Evolutionary conservation across 345 rosid genomes (phyloP).

Genomic region (Syzygium grande): DNA sequence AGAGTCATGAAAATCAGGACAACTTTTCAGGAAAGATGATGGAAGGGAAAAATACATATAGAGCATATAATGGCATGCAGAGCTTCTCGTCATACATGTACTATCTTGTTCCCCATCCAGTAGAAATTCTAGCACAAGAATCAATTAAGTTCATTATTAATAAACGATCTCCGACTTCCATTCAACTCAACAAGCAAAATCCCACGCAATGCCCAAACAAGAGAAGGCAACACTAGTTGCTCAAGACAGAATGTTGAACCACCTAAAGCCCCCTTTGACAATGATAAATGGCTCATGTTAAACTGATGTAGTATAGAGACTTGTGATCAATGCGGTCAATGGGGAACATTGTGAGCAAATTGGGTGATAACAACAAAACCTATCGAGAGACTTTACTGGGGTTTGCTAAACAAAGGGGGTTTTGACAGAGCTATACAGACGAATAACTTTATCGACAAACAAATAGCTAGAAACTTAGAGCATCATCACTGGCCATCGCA

Average conservation of each 20-base stretch:
- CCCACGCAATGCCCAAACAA: neutral
- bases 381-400: neutral
- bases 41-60: neutral
- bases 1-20: neutral
- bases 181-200: neutral
- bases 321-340: neutral
- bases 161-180: neutral
- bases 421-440: neutral
- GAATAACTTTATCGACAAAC: neutral
- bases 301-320: neutral
- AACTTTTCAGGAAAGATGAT: neutral
- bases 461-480: neutral
- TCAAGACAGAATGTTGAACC: neutral
- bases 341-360: neutral
- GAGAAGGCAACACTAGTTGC: neutral
- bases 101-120: neutral
- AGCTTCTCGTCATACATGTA: neutral
- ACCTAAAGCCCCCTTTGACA: neutral
- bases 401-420: neutral
- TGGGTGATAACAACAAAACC: neutral
- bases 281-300: neutral
- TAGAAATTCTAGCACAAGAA: neutral
- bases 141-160: neutral
- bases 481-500: constrained; percentile 22
- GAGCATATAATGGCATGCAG: neutral